A percentile compares a stretch with the other conserved stretches of the same genome.
Evolutionary conservation across 1,139 yeast species (phyloP).

Genomic region (Pichia sp.): DNA sequence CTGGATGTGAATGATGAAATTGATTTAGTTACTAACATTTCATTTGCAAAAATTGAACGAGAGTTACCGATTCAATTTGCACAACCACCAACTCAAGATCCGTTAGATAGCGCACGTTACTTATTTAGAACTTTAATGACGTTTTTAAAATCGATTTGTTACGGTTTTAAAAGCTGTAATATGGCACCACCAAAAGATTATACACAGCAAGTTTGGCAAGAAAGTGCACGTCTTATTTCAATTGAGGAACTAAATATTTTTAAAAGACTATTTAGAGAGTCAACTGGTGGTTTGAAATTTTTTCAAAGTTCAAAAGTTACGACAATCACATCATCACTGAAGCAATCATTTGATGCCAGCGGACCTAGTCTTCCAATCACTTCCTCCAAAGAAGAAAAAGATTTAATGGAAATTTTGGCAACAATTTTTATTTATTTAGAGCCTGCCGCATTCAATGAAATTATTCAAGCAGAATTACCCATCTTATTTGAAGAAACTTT

Average conservation of each 20-base stretch:
- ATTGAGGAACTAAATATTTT: slow-evolving; percentile 78
- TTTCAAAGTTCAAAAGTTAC: slow-evolving; percentile 54
- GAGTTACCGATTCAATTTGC: slow-evolving; percentile 43
- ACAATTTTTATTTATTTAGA: slow-evolving; percentile 91
- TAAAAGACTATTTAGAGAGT: slow-evolving; percentile 73
- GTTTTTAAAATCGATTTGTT: slow-evolving; percentile 82
- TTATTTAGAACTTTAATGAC: slow-evolving; percentile 85
- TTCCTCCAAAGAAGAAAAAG: slow-evolving; percentile 89
- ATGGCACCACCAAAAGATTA: slow-evolving; percentile 73
- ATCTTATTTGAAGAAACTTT: slow-evolving; percentile 74
- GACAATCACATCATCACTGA: slow-evolving; percentile 30
- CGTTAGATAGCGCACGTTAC: slow-evolving; percentile 81
- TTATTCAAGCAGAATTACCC: slow-evolving; percentile 75
- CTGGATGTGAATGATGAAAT: slow-evolving; percentile 23
- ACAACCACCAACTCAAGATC: slow-evolving; percentile 46
- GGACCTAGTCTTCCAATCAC: slow-evolving; percentile 81
- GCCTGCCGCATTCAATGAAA: slow-evolving; percentile 92
- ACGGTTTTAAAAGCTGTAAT: slow-evolving; percentile 84
- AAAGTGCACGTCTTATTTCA: slow-evolving; percentile 75
- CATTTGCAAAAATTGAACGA: slow-evolving; percentile 42
- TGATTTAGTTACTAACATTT: slow-evolving; percentile 28
- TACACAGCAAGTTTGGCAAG: slow-evolving; percentile 73
- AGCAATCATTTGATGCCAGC: slow-evolving; percentile 60
- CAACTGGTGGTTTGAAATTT: slow-evolving; percentile 72
- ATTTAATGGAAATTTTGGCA: slow-evolving; percentile 91